Evolutionary conservation across 306 rosid genomes (phyloP).

Genomic region (Dryas octopetala): DNA sequence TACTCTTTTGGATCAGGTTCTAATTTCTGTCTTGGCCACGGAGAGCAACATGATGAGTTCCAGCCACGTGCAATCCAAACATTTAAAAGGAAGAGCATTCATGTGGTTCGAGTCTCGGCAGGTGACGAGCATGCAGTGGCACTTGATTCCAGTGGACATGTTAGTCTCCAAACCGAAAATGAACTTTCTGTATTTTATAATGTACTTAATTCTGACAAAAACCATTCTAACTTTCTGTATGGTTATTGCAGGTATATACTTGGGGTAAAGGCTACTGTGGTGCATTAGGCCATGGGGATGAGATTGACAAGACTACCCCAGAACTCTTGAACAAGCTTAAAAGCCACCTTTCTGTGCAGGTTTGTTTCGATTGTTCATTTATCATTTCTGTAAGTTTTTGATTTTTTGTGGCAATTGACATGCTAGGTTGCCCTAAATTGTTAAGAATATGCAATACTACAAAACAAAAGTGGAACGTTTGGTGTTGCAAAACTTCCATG

Average conservation of each 20-base stretch:
- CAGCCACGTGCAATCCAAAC: conserved; percentile 75
- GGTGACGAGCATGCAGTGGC: conserved; percentile 97
- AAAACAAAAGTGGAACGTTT: not conserved
- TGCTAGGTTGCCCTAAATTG: not conserved
- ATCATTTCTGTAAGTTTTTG: not conserved
- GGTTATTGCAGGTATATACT: conserved; percentile 64
- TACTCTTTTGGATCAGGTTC: conserved; percentile 93
- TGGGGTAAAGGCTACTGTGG: conserved; percentile 98
- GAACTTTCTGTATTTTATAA: conserved; percentile 2
- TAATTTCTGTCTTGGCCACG: conserved; percentile 95
- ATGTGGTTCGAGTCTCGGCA: conserved; percentile 79
- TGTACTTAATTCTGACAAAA: conserved; percentile 4
- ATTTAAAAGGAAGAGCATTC: conserved; percentile 66
- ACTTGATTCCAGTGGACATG: conserved; percentile 84
- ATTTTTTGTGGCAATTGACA: not conserved
- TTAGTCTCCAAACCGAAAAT: conserved; percentile 44
- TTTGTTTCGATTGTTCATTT: conserved; percentile 22
- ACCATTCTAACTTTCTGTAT: conserved; percentile 21
- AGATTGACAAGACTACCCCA: conserved; percentile 85
- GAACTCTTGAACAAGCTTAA: conserved; percentile 57
- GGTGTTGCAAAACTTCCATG: not conserved
- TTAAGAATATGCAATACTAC: not conserved
- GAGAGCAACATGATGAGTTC: conserved; percentile 80
- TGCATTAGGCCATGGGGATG: conserved; percentile 95
- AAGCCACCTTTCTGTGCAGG: conserved; percentile 81